Evolutionary conservation across 352 stramenopile species (phyloP).

Genomic region (Phytophthora quininea): DNA sequence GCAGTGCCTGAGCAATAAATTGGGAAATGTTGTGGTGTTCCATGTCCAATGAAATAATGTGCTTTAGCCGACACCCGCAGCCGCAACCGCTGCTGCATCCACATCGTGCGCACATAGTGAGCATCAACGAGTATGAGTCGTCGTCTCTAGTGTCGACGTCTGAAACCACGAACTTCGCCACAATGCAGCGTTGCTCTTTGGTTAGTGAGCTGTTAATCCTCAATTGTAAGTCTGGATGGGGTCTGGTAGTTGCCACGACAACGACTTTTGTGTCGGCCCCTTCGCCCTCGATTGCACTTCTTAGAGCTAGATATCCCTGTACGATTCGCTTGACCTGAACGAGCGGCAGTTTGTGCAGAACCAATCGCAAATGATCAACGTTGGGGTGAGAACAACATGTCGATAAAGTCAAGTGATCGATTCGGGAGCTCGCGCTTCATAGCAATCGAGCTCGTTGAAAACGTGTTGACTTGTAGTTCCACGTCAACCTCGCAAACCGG

Average conservation of each 20-base stretch:
- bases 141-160: neutral
- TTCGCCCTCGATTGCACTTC: neutral
- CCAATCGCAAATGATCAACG: constrained; percentile 8
- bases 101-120: constrained; percentile 38
- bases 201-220: constrained; percentile 2
- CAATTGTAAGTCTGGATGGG: constrained; percentile 10
- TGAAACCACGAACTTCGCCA: constrained; percentile 21
- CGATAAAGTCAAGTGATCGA: constrained; percentile 14
- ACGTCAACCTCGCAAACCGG: no score
- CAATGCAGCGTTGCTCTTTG: constrained; percentile 8
- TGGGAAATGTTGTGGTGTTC: constrained; percentile 37
- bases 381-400: neutral
- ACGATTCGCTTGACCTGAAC: constrained; percentile 38
- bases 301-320: constrained; percentile 20
- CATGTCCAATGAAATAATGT: constrained; percentile 21
- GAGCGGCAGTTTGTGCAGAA: constrained; percentile 38
- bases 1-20: constrained; percentile 13
- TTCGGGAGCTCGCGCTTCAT: neutral
- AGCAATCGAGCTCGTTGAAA: no score
- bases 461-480: no score
- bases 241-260: constrained; percentile 12
- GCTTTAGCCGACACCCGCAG: constrained; percentile 37
- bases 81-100: constrained; percentile 8
- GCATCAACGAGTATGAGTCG: constrained; percentile 8
- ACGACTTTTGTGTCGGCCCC: constrained; percentile 2